phyloP scores from a whole-genome alignment of 83 land plant genomes.

The Thuja plicata region DNA sequence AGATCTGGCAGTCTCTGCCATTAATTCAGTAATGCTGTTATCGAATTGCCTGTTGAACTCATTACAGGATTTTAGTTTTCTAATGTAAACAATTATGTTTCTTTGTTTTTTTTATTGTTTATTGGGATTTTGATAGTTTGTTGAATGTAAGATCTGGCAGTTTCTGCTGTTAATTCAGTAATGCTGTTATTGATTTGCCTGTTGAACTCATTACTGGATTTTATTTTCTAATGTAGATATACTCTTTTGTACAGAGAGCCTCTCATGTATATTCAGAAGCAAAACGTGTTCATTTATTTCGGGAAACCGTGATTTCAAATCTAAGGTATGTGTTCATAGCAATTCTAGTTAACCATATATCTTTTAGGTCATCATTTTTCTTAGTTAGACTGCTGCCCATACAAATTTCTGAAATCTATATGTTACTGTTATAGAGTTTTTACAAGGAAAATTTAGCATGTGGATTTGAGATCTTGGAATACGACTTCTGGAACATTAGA shows the following conservation, averaged over 20 bases:
- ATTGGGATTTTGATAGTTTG: not conserved
- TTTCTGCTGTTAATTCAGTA: not conserved
- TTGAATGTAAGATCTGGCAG: not conserved
- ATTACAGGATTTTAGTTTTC: not conserved
- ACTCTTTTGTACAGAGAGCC: constrained; percentile 68
- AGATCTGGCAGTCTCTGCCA: not conserved
- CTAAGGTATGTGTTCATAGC: constrained; percentile 46
- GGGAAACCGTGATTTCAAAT: constrained; percentile 61
- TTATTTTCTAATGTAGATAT: constrained; percentile 3
- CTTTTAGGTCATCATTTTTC: not conserved
- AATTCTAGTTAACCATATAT: not conserved
- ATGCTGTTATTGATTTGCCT: not conserved
- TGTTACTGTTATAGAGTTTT: not conserved
- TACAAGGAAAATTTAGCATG: not conserved
- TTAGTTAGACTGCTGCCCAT: not conserved
- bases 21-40: not conserved
- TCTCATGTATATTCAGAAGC: constrained; percentile 97
- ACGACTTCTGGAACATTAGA: not conserved
- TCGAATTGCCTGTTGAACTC: not conserved
- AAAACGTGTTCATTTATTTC: constrained; percentile 82
- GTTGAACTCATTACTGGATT: not conserved
- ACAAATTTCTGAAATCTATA: not conserved
- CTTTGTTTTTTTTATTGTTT: not conserved
- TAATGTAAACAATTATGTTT: not conserved
- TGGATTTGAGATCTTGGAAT: constrained; percentile 3